A percentile compares a stretch with the other conserved stretches of the same genome.
These are phyloP conservation scores for Leccinum subrobustum DNA, from an alignment of 1,284 basidiomycete genomes.

Conservation along the genomic window DNA sequence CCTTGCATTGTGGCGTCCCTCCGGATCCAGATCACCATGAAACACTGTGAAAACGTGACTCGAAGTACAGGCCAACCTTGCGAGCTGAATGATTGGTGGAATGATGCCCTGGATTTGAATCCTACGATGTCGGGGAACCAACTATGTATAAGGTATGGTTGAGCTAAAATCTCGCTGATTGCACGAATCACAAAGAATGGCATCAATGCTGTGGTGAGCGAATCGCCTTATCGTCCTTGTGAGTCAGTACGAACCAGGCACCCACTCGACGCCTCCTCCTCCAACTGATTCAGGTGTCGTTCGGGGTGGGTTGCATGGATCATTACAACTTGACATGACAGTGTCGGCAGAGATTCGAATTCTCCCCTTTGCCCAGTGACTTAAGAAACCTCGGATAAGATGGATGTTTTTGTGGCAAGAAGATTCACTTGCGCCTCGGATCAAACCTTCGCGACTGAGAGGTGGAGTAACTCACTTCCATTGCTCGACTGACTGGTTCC, in stretches of 20 bases:
- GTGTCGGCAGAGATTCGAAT: slow-evolving; percentile 37
- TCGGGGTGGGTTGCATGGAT: background rate
- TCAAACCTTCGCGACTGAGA: too few species aligned
- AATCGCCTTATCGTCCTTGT: slow-evolving; percentile 35
- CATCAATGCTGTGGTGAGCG: slow-evolving; percentile 41
- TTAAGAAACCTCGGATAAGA: too few species aligned
- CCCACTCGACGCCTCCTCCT: slow-evolving; percentile 51
- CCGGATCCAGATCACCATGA: too few species aligned
- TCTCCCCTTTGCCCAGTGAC: background rate
- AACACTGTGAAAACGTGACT: background rate
- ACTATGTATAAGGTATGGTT: background rate
- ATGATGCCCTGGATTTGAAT: background rate
- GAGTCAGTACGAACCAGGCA: slow-evolving; percentile 50
- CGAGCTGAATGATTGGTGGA: background rate
- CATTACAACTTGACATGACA: slow-evolving; percentile 34
- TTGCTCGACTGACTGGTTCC: too few species aligned
- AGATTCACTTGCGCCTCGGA: too few species aligned
- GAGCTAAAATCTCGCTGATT: background rate
- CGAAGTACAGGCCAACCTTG: background rate
- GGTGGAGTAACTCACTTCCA: too few species aligned
- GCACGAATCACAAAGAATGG: slow-evolving; percentile 53
- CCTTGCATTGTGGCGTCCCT: too few species aligned
- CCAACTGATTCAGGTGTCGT: slow-evolving; percentile 41
- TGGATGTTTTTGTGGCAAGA: too few species aligned
- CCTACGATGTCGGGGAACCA: background rate